A percentile compares a stretch with the other conserved stretches of the same genome.
These are phyloP conservation scores for Nasturtium officinale DNA, from an alignment of 345 rosid genomes.

Conservation along the genomic window DNA sequence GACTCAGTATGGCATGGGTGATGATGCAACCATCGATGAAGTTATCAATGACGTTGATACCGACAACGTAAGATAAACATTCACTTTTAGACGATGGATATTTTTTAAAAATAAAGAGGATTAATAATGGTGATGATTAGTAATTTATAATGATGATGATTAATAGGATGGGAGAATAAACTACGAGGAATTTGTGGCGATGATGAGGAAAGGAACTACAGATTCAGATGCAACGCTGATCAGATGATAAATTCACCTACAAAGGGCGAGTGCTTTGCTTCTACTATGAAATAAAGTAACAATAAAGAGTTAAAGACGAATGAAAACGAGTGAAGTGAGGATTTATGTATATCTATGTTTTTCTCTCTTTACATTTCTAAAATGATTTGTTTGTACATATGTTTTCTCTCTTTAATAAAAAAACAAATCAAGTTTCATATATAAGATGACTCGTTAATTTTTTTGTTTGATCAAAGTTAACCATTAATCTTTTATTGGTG, in stretches of 20 bases:
- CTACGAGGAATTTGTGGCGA: conserved; percentile 67
- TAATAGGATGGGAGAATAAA: conserved; percentile 74
- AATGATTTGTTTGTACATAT: neutral
- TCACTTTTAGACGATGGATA: neutral
- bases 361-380: neutral
- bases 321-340: neutral
- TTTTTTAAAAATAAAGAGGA: neutral
- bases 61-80: conserved; percentile 55
- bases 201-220: conserved; percentile 72
- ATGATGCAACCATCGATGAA: conserved; percentile 76
- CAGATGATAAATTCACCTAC: conserved; percentile 26
- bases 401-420: no score
- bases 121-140: neutral
- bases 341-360: neutral
- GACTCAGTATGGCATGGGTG: conserved; percentile 73
- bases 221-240: conserved; percentile 40
- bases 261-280: conserved; percentile 14
- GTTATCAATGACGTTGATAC: conserved; percentile 80
- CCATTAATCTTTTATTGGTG: no score
- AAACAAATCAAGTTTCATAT: no score
- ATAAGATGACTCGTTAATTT: no score
- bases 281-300: conserved; percentile 10
- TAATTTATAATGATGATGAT: neutral
- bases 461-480: no score
- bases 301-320: neutral